These are phyloP conservation scores for Apiospora saccharicola DNA, from an alignment of 2,329 filamentous ascomycete species.

Conservation along the genomic window DNA sequence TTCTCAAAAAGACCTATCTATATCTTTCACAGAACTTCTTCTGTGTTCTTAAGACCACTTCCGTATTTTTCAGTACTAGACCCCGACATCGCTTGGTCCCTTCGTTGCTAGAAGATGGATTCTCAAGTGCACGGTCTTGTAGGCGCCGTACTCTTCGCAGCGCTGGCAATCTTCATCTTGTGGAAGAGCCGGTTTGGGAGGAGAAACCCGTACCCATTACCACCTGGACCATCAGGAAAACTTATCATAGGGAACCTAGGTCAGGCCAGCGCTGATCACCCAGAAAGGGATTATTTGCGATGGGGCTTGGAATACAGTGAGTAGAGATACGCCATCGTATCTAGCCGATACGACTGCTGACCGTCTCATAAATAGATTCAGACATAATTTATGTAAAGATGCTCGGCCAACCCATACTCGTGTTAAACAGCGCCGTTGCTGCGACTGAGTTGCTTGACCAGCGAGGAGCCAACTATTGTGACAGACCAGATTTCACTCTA, in stretches of 20 bases:
- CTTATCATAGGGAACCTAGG: constrained; percentile 42
- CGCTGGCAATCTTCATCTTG: constrained; percentile 25
- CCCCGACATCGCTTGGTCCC: neutral
- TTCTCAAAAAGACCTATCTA: neutral
- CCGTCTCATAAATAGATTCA: constrained; percentile 34
- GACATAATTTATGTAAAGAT: constrained; percentile 45
- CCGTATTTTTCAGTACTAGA: neutral
- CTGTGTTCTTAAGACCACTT: neutral
- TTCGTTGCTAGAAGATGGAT: neutral
- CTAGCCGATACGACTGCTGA: constrained; percentile 39
- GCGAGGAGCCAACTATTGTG: constrained; percentile 48
- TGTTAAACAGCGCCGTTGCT: constrained; percentile 47
- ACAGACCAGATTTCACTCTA: constrained; percentile 48
- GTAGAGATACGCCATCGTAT: constrained; percentile 36
- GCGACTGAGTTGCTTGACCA: constrained; percentile 50
- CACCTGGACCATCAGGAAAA: constrained; percentile 40
- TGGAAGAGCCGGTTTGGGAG: constrained; percentile 27
- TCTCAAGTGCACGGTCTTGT: constrained; percentile 23
- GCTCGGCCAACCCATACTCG: constrained; percentile 46
- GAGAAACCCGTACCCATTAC: constrained; percentile 34
- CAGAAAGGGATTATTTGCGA: constrained; percentile 41
- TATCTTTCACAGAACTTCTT: neutral
- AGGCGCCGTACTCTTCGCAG: constrained; percentile 24
- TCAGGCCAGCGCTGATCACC: constrained; percentile 39
- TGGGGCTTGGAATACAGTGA: constrained; percentile 44